A percentile compares a stretch with the other conserved stretches of the same genome.
These are phyloP conservation scores for Biscutella laevigata DNA, from an alignment of 441 rosid genomes.

Conservation along the genomic window DNA sequence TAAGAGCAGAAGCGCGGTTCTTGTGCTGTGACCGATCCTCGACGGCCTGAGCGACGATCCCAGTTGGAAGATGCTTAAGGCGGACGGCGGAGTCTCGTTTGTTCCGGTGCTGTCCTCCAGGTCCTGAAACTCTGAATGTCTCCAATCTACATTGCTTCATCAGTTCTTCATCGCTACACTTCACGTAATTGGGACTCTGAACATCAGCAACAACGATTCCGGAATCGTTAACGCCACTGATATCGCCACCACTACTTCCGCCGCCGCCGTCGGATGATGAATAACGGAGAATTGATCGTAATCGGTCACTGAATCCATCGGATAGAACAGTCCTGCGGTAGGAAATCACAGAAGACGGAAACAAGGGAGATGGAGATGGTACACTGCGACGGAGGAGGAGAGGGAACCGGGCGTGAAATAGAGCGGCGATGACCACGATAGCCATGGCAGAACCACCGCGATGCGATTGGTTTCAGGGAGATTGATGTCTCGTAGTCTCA, in stretches of 20 bases:
- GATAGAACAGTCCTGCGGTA: neutral
- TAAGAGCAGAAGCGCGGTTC: slow-evolving; percentile 82
- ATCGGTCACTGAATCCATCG: neutral
- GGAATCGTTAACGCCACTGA: neutral
- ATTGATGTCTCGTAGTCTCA: slow-evolving; percentile 5
- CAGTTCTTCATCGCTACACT: slow-evolving; percentile 58
- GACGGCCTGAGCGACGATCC: slow-evolving; percentile 67
- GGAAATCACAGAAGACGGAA: neutral
- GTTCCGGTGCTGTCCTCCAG: slow-evolving; percentile 98
- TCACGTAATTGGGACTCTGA: slow-evolving; percentile 30
- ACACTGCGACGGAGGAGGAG: slow-evolving; percentile 11
- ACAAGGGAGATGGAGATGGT: neutral
- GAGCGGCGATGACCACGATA: slow-evolving; percentile 25
- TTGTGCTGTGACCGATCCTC: slow-evolving; percentile 92
- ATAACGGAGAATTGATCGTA: slow-evolving; percentile 1
- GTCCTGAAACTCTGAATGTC: slow-evolving; percentile 72
- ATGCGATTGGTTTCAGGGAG: slow-evolving; percentile 1
- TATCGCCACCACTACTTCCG: neutral
- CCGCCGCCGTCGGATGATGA: slow-evolving; percentile 10
- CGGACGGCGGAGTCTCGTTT: slow-evolving; percentile 95
- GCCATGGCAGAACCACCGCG: slow-evolving; percentile 17
- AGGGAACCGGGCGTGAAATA: slow-evolving; percentile 21
- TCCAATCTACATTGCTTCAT: slow-evolving; percentile 66
- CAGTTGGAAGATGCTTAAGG: slow-evolving; percentile 77
- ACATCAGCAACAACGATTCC: neutral